A percentile compares a stretch with the other conserved stretches of the same genome.
Conservation (phyloP, 371 early-diverging fungal genomes). For the Aphelidium insulamus region DNA sequence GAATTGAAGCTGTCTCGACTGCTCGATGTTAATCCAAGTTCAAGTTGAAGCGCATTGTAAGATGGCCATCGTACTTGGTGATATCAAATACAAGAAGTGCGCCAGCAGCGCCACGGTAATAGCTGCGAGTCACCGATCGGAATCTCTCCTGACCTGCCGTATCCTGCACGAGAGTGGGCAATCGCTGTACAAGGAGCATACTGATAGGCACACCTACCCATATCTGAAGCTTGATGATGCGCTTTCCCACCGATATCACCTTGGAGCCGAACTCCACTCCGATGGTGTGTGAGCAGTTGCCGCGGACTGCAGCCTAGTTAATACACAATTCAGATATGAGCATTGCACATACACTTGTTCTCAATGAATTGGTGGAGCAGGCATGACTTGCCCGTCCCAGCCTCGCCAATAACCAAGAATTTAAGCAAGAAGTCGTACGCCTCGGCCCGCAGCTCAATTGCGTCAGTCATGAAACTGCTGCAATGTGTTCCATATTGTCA, state of each 20-base stretch:
- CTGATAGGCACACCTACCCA: too few species aligned
- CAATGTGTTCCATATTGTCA: too few species aligned
- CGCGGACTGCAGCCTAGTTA: slow-evolving; percentile 17
- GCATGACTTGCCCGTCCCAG: slow-evolving; percentile 42
- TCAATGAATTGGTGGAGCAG: slow-evolving; percentile 37
- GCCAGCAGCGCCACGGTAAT: slow-evolving; percentile 44
- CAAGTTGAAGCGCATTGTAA: not conserved
- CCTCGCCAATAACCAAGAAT: slow-evolving; percentile 32
- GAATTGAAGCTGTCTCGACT: slow-evolving; percentile 31
- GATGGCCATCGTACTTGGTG: slow-evolving; percentile 23
- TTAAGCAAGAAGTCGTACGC: slow-evolving; percentile 33
- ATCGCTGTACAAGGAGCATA: too few species aligned
- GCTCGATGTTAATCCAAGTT: not conserved
- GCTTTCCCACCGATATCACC: slow-evolving; percentile 33
- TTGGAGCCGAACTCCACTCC: slow-evolving; percentile 44
- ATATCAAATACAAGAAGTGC: slow-evolving; percentile 40
- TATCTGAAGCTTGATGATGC: slow-evolving; percentile 47
- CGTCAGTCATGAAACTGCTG: too few species aligned
- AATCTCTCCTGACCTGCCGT: slow-evolving; percentile 77
- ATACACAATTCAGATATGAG: not conserved
- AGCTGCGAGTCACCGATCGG: slow-evolving; percentile 51
- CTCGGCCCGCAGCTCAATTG: too few species aligned
- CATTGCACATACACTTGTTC: slow-evolving; percentile 24
- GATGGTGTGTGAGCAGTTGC: slow-evolving; percentile 35
- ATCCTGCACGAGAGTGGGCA: too few species aligned